Conservation (phyloP, 495 filamentous ascomycete genomes). For the Zalerion maritima region DNA sequence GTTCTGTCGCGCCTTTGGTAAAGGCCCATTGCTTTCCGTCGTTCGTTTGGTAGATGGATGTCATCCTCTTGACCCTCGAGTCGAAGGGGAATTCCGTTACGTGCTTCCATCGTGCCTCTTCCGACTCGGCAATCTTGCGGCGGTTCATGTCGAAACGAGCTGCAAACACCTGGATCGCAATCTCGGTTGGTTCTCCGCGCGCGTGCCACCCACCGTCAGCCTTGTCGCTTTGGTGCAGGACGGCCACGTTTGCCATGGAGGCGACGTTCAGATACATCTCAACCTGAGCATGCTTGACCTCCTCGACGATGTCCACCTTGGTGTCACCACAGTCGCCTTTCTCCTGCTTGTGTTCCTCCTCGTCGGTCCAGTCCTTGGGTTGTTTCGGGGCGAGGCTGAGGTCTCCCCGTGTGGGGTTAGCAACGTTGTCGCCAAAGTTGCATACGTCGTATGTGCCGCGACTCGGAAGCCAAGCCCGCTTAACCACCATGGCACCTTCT, state of each 20-base stretch:
- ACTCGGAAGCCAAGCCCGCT: conserved; percentile 65
- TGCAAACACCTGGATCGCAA: conserved; percentile 67
- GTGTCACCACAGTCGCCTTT: conserved; percentile 12
- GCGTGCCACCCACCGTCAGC: conserved; percentile 47
- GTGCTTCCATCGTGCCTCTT: conserved; percentile 35
- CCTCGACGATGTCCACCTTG: background rate
- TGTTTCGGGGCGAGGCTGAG: conserved; percentile 15
- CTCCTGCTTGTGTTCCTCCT: conserved; percentile 10
- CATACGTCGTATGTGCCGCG: conserved; percentile 40
- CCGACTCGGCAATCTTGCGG: conserved; percentile 32
- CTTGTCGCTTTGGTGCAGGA: conserved; percentile 41
- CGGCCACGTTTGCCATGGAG: conserved; percentile 68
- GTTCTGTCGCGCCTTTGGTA: conserved; percentile 71
- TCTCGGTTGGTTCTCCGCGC: conserved; percentile 71
- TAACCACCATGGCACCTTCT: conserved; percentile 62
- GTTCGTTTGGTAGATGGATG: conserved; percentile 46
- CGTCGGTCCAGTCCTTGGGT: conserved; percentile 9
- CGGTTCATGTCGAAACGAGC: conserved; percentile 48
- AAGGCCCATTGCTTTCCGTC: conserved; percentile 37
- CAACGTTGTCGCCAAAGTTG: conserved; percentile 18
- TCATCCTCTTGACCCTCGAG: conserved; percentile 71
- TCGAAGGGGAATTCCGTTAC: conserved; percentile 70
- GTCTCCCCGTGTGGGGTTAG: conserved; percentile 12
- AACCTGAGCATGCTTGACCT: background rate
- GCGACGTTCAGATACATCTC: conserved; percentile 13